Conservation (phyloP, 371 early-diverging fungal species). For the Rhizopus delemar region DNA sequence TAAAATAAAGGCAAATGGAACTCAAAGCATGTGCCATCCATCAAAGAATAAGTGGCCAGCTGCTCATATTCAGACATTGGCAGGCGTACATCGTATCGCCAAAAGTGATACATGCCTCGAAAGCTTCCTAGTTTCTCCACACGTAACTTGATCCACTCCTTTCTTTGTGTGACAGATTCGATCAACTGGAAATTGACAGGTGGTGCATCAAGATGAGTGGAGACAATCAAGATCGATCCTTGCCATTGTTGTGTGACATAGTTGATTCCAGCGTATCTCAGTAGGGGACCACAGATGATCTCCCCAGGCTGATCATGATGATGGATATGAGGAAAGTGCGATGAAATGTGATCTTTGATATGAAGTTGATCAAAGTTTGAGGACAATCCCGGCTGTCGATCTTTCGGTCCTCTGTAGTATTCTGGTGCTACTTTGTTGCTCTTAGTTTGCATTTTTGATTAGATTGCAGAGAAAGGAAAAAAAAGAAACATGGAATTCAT, state of each 20-base stretch:
- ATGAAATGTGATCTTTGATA: conserved; percentile 12
- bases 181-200: conserved; percentile 24
- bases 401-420: neutral
- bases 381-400: neutral
- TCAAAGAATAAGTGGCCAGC: conserved; percentile 17
- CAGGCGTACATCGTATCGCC: conserved; percentile 34
- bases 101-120: conserved; percentile 35
- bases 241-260: conserved; percentile 31
- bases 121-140: conserved; percentile 28
- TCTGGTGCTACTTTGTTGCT: no score
- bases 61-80: conserved; percentile 24
- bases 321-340: conserved; percentile 2
- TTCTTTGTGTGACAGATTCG: conserved; percentile 3
- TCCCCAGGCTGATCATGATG: conserved; percentile 13
- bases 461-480: no score
- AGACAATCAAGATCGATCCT: conserved; percentile 38
- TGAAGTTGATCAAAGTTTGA: conserved; percentile 18
- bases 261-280: conserved; percentile 36
- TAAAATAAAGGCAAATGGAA: conserved; percentile 25
- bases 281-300: conserved; percentile 40
- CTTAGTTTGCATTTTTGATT: no score
- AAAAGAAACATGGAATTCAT: no score
- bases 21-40: conserved; percentile 19
- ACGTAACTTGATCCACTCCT: conserved; percentile 1
- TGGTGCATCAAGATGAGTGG: conserved; percentile 27